Evolutionary conservation across 345 rosid species (phyloP).

Genomic region (Hirschfeldia incana): DNA sequence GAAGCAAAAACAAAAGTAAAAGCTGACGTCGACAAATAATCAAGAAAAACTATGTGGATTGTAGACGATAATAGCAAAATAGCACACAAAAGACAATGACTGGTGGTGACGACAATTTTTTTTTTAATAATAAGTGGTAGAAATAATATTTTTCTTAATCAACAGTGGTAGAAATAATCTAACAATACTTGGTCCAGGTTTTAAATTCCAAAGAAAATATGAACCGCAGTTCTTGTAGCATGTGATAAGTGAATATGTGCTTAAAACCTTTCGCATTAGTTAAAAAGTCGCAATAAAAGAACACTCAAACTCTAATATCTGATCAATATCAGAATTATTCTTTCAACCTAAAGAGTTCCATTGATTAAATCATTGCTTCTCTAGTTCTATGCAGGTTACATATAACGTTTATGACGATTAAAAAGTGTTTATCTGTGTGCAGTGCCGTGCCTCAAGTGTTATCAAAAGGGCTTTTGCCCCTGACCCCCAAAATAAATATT

Average conservation of each 20-base stretch:
- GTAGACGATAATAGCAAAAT: not conserved
- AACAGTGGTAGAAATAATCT: not conserved
- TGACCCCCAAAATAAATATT: no score
- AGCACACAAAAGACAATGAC: not conserved
- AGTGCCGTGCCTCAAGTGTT: not conserved
- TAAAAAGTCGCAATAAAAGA: not conserved
- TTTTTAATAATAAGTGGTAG: not conserved
- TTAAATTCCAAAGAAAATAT: not conserved
- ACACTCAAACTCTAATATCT: not conserved
- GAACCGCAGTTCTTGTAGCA: not conserved
- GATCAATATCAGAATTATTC: not conserved
- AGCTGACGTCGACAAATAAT: slow-evolving; percentile 25
- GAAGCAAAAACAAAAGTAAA: not conserved
- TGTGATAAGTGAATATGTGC: not conserved
- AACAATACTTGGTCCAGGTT: not conserved
- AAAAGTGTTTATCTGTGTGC: not conserved
- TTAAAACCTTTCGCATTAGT: not conserved
- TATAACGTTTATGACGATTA: not conserved
- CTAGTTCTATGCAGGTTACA: not conserved
- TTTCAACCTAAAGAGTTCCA: not conserved
- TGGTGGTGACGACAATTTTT: not conserved
- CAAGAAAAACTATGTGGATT: not conserved
- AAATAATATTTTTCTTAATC: no score
- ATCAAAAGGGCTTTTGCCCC: no score
- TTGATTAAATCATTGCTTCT: not conserved